Evolutionary conservation across 2,329 filamentous ascomycete species (phyloP), one percentile per base, ranked within the genome.

Genomic region (Sporothrix euskadiensis): DNA sequence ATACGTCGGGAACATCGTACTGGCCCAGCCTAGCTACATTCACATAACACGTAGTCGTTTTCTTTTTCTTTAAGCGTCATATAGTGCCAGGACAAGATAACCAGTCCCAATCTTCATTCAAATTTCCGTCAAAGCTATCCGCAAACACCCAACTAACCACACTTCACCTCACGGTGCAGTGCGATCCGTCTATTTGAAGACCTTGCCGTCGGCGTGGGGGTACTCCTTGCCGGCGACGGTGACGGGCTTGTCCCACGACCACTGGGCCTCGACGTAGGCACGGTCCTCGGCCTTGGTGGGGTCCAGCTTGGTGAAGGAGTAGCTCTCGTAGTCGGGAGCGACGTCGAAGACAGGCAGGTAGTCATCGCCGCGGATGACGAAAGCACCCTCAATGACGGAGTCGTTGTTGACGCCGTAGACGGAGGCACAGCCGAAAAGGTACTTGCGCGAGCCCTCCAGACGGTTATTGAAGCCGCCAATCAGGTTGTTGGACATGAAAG

Each of bases 401-500:
- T 94, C 89, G 86, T 97, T 94, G 89, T 90, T 90, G 83, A 88
- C 84, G 81, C 96, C 96, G 83, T 92, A 99, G 78, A 99, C 96
- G 78, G 93, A 95, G 80, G 90, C 90, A 80, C 88, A 90, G 79
- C 96, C 96, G 85, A 99, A 98, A 82, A 99, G 85, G 89, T 94
- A 97, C 91, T 99, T 99, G 88, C 96, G 94, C 82, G 94, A 97
- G 77, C 83, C 96, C 89, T 99, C 96, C 75, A 99, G 93, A 88
- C 96, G 96, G 83, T 90, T 89, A 87, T 98, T 97, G 90, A 99
- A 97, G 83, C 96, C 96, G 85, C 93, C 94, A 83, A 99, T 95
- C 84, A 98, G 87, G 90, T 99, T 99, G 89, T 92, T 93, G 79
- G 94, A 95, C 96, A 99, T 99, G 92, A 99, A 99, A 81, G 92